phyloP scores from a whole-genome alignment of 1,284 basidiomycete species.

The Grifola frondosa region DNA sequence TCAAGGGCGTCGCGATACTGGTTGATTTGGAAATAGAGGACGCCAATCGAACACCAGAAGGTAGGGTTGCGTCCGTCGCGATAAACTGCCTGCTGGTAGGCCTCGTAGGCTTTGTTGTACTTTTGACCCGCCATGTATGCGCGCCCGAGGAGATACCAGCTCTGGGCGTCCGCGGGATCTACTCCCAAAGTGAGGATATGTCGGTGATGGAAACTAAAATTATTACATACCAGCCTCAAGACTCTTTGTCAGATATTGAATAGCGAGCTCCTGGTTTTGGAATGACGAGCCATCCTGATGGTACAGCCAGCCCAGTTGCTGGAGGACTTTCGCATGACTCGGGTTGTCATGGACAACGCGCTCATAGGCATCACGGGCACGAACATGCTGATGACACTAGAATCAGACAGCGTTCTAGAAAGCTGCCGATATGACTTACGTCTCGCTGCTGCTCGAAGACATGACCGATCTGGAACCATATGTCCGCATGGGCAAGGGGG shows the following conservation, averaged over 20 bases:
- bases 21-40: conserved; percentile 99
- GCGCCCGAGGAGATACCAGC: conserved; percentile 97
- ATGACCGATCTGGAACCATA: conserved; percentile 99
- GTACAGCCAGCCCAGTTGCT: conserved; percentile 97
- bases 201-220: not conserved
- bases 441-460: conserved; percentile 97
- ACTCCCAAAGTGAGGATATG: conserved; percentile 1
- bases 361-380: conserved; percentile 95
- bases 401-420: conserved; percentile 9
- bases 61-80: conserved; percentile 98
- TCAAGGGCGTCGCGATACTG: conserved; percentile 98
- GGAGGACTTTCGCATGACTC: conserved; percentile 93
- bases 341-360: conserved; percentile 95
- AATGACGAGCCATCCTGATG: conserved; percentile 93
- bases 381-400: conserved; percentile 60
- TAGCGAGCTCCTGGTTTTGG: conserved; percentile 93
- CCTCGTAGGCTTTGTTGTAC: conserved; percentile 99
- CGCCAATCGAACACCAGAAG: conserved; percentile 99
- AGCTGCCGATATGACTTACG: conserved; percentile 47
- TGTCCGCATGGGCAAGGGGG: conserved; percentile 95
- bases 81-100: conserved; percentile 99
- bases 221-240: conserved; percentile 83
- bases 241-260: conserved; percentile 91
- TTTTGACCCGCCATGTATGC: conserved; percentile 99
- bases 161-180: conserved; percentile 96